Base-by-base conservation (phyloP, 1,139 yeast genomes). In the Pichia sp. region DNA sequence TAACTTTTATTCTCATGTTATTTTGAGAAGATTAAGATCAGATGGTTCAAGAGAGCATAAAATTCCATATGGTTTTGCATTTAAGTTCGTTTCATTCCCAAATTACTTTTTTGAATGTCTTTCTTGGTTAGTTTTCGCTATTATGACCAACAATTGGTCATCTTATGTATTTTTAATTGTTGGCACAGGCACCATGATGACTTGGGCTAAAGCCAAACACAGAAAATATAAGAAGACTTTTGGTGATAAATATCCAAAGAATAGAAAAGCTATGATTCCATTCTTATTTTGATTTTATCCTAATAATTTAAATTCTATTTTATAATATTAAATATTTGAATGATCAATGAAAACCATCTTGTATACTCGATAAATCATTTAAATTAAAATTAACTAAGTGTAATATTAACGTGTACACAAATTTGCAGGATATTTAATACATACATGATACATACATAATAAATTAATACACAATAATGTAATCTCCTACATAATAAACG, bases 81-180 rank as follows among this genome's bases (percentile, higher is more conserved):
- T 63, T 46, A 49, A 57, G 9, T 53, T 51, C 35, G 65, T 65
- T 37, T 62, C 68, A 5, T 62, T 58, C 61, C 98, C 98, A 55
- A 92, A 92, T 68, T 92, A 92, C 66, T 83, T 87, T 54, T 92
- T 89, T 64, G 98, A 92, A 68, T 69, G 78, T 39, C 67, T 83
- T 57, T 70, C 80, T 3, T 90, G 96, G 95, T 61, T 82, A 2
- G 69, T 75, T 29, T 78, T 82, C 56, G 76, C 90, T 12, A 50
- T 87, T 16, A 68, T 87, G 57, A 80, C 82, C 45, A 87, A 90
- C 48, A 87, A 89, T 64, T 73, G 92, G 79, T 73, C 90, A 30
- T 74, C 90, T 27, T 73, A 81, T 62, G 56, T 86, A 24, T 92
- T 92, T 68, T 68, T 81, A 44, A 55, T 71, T 30, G 86, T 87